Base-by-base conservation (phyloP, 495 filamentous ascomycete species). In the Xylaria longipes region DNA sequence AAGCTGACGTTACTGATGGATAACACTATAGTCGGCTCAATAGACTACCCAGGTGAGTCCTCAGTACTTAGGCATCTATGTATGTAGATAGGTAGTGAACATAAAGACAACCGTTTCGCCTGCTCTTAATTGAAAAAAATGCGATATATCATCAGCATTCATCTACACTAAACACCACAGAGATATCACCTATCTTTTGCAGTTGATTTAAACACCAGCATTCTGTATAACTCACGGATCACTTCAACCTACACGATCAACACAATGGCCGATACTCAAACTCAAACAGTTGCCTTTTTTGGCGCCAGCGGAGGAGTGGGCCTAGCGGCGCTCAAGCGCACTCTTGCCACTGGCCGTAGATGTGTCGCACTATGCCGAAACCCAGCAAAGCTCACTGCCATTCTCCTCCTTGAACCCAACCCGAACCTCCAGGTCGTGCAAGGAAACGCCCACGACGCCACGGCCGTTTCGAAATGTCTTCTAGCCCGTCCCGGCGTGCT, bases 291-390 rank as follows among this genome's bases (percentile, higher is more conserved):
- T 74, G 81, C 87, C 71, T 87, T 90, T 81, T 86, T 90, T 72
- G 88, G 88, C 75, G 87, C 87, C 33, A 90, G 87, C 48, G 85
- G 84, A 68, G 88, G 85, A 71, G 82, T 78, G 73, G 84, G 79
- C 50, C 74, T 82, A 57, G 70, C 82, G 0, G 83, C 84, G 52
- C 84, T 91, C 33, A 82, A 81, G 11, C 80, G 81, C 50, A 77
- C 84, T 11, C 84, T 92, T 54, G 80, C 83, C 14, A 82, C 84
- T 2, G 85, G 86, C 57, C 84, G 89, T 70, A 76, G 78, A 46
- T 86, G 84, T 77, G 77, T 83, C 63, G 84, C 89, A 25, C 84
- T 91, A 8, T 90, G 83, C 71, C 90, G 92, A 31, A 88, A 83
- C 3, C 90, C 92, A 5, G 72, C 84, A 57, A 93, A 90, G 76